phyloP scores from a whole-genome alignment of 768 basidiomycete species.

The Hysterangium stoloniferum region DNA sequence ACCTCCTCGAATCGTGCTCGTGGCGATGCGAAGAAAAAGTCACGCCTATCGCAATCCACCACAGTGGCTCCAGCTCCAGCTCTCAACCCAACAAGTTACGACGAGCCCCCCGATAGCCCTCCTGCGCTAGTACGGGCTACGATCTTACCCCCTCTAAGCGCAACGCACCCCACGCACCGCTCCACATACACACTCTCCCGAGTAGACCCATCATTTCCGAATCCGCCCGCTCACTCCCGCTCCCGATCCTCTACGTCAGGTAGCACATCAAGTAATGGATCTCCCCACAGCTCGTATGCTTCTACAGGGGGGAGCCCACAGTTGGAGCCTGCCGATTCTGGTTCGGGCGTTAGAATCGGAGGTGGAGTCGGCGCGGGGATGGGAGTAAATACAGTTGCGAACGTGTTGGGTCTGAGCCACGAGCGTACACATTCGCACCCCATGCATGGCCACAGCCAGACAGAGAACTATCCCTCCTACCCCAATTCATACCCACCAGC shows the following conservation, averaged over 20 bases:
- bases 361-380: neutral
- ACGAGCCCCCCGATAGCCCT: constrained; percentile 30
- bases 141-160: constrained; percentile 29
- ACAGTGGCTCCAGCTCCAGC: constrained; percentile 49
- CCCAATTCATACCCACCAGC: constrained; percentile 12
- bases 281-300: neutral
- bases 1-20: constrained; percentile 49
- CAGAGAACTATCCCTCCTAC: constrained; percentile 5
- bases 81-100: constrained; percentile 45
- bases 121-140: constrained; percentile 40
- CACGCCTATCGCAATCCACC: constrained; percentile 37
- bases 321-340: neutral
- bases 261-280: neutral
- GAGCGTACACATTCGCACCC: constrained; percentile 2
- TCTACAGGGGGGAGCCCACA: neutral
- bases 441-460: neutral
- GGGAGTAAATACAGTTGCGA: neutral
- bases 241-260: constrained; percentile 13
- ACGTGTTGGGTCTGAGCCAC: constrained; percentile 3
- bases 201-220: constrained; percentile 24
- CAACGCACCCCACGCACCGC: constrained; percentile 25
- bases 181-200: constrained; percentile 20
- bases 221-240: constrained; percentile 23
- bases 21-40: constrained; percentile 25
- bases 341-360: neutral